phyloP scores from a whole-genome alignment of 179 eudicot genomes.

The Amaranthus tricolor region DNA sequence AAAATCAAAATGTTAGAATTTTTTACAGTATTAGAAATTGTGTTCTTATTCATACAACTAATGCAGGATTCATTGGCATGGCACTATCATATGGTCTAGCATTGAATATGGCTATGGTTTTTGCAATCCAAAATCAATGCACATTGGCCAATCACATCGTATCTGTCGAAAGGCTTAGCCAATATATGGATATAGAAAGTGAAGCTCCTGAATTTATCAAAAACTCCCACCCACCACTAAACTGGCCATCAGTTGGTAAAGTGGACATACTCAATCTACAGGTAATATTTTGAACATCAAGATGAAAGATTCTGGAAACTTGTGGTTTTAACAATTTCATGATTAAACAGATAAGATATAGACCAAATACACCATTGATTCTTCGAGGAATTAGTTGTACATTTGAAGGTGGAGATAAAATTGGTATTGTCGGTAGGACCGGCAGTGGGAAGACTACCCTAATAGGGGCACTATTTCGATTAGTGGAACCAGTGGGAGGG shows the following conservation, averaged over 20 bases:
- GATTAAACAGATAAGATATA: constrained; percentile 62
- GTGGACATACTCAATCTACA: constrained; percentile 70
- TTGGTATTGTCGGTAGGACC: constrained; percentile 89
- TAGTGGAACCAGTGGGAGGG: constrained; percentile 72
- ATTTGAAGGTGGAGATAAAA: constrained; percentile 76
- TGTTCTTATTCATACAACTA: background rate
- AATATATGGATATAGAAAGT: constrained; percentile 73
- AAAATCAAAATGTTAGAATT: too few relatives aligned
- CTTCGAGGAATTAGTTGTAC: constrained; percentile 79
- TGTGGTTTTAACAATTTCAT: background rate
- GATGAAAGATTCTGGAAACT: background rate
- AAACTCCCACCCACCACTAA: constrained; percentile 51
- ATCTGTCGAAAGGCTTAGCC: constrained; percentile 76
- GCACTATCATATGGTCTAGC: constrained; percentile 80
- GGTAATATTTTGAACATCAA: constrained; percentile 27
- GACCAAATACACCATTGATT: constrained; percentile 72
- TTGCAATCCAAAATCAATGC: constrained; percentile 68
- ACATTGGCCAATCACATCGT: constrained; percentile 61
- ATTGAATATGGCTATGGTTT: constrained; percentile 53
- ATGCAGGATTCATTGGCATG: constrained; percentile 79
- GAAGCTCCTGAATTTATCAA: constrained; percentile 79
- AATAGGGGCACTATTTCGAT: constrained; percentile 73
- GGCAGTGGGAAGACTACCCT: constrained; percentile 95
- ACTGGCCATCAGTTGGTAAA: constrained; percentile 72
- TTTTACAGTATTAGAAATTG: background rate